These are phyloP conservation scores for Panicum miliaceum DNA, from an alignment of 176 grass and related monocot species.

Conservation along the genomic window DNA sequence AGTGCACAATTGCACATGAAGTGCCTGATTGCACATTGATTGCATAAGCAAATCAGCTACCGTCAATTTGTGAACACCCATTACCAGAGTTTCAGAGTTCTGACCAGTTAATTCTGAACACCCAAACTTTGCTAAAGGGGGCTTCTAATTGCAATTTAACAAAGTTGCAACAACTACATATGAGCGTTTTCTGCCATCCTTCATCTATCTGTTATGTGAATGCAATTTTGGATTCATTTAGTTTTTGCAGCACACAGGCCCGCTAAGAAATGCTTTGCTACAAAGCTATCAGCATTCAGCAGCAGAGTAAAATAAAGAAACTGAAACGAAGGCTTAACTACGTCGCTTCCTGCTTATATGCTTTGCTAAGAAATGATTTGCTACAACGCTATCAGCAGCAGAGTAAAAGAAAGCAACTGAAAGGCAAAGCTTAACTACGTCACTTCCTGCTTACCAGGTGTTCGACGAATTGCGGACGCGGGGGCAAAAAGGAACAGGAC, in stretches of 20 bases:
- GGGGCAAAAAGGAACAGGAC: neutral
- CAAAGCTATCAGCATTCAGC: too few species aligned
- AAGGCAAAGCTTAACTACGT: neutral
- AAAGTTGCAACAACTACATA: neutral
- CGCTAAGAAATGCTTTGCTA: neutral
- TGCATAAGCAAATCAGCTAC: neutral
- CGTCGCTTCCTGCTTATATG: neutral
- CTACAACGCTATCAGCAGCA: neutral
- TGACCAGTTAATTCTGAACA: neutral
- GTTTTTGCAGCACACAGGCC: neutral
- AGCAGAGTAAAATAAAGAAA: neutral
- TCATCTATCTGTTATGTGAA: neutral
- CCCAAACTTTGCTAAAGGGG: neutral
- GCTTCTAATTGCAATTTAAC: neutral
- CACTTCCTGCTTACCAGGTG: neutral
- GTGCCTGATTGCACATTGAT: neutral
- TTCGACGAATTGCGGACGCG: slow-evolving; percentile 38
- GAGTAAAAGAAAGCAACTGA: neutral
- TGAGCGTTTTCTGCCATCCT: neutral
- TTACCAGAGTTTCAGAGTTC: slow-evolving; percentile 5
- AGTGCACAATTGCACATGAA: neutral
- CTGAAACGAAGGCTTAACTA: neutral
- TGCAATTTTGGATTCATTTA: neutral
- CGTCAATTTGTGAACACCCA: neutral
- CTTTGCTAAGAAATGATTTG: too few species aligned